Base-by-base conservation (phyloP, 208 protist genomes). In the Leishmania amazonensis region DNA sequence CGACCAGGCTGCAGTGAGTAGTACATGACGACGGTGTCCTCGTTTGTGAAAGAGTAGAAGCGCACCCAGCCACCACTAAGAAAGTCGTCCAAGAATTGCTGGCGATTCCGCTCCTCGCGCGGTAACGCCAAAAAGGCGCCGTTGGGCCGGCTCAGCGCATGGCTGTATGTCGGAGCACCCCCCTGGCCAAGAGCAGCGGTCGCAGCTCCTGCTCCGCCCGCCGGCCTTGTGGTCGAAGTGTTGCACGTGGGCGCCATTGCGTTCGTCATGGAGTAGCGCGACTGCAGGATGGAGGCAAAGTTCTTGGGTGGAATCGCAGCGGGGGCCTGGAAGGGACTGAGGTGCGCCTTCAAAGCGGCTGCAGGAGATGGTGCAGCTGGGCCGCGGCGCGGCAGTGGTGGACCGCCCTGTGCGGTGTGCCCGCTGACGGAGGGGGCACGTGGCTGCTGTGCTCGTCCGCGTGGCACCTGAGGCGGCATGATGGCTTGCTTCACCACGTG, bases 1-100 rank as follows among this genome's bases (percentile, higher is more conserved):
- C 94, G 87, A 5, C 94, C 94, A 38, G 94, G 93, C 81, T 97
- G 94, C 72, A 96, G 85, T 76, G 87, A 94, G 84, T 97, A 97
- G 89, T 93, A 96, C 91, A 97, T 92, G 24, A 96, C 91, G 17
- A 95, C 90, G 6, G 88, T 93, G 58, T 95, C 91, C 62, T 95
- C 91, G 64, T 91, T 90, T 35, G 89, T 90, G 78, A 96, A 96
- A 58, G 89, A 90, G 86, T 96, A 97, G 79, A 94, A 94, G 31
- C 94, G 91, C 70, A 97, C 93, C 94, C 94, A 97, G 38, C 87
- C 91, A 51, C 94, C 94, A 76, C 90, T 92, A 17, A 97, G 81
- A 75, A 97, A 96, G 57, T 95, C 90, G 72, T 95, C 89, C 24
- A 96, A 77, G 83, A 97, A 97, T 77, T 94, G 92, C 79, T 92